Evolutionary conservation across 768 basidiomycete species (phyloP), one percentile per base, ranked within the genome.

Genomic region (Xanthoconium stramineum): DNA sequence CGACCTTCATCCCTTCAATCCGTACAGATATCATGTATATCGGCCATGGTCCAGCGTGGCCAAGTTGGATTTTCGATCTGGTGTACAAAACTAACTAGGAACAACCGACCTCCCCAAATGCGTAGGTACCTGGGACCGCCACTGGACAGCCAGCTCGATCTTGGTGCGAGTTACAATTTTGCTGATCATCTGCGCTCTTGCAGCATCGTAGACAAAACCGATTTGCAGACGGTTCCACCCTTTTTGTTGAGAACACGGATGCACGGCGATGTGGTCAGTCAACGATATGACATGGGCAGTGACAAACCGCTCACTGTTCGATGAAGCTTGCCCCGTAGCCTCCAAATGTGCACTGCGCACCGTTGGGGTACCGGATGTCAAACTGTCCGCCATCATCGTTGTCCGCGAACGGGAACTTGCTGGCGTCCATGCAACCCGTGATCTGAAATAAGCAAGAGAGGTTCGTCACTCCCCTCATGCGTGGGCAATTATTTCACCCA

Each of bases 201-300:
- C 81, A 81, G 66, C 80, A 82, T 24, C 79, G 74, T 46, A 82
- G 52, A 65, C 79, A 82, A 64, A 81, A 82, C 15, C 79, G 73
- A 52, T 71, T 72, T 32, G 72, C 64, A 6, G 72, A 70, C 3
- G 79, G 80, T 56, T 81, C 80, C 44, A 82, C 69, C 48, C 81
- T 80, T 50, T 52, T 43, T 4, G n/a, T 47, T 6, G 24, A 13
- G 37, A 49, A 42, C 10, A 42, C 28, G 14, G n/a, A 2, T 12
- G 32, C 37, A 55, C 11, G 1, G 42, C 15, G 9, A 43, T 30
- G 24, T 48, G 14, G 43, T 32, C 2, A 9, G 49, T 57, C 42
- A 60, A 39, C 35, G 37, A 30, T 36, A n/a, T 30, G 14, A 36
- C 29, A 28, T 5, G 14, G 32, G 35, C 9, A 43, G 1, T 2